Evolutionary conservation across 805 yeast genomes (phyloP).

Genomic region (Sugiyamaella marilandica): DNA sequence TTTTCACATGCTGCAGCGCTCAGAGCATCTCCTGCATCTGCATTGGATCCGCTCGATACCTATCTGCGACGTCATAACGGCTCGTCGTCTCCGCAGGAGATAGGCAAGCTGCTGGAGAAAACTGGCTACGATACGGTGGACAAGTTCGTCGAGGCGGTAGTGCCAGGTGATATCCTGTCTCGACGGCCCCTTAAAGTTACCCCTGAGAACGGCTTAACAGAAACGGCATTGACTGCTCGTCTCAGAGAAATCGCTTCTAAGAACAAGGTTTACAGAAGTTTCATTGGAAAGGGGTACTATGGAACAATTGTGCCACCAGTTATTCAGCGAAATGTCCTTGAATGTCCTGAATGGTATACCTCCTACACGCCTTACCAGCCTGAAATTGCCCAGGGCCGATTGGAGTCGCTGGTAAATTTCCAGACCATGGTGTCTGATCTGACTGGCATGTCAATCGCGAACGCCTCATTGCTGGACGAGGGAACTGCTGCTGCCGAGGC

Average conservation of each 20-base stretch:
- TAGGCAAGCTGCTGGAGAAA: slow-evolving; percentile 56
- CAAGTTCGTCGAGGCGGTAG: slow-evolving; percentile 63
- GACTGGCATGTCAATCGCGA: slow-evolving; percentile 92
- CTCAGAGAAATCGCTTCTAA: slow-evolving; percentile 65
- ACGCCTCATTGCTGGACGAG: slow-evolving; percentile 92
- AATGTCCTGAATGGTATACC: slow-evolving; percentile 97
- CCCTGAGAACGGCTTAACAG: slow-evolving; percentile 74
- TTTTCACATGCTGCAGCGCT: slow-evolving; percentile 2
- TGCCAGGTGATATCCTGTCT: slow-evolving; percentile 71
- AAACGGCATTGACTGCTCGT: slow-evolving; percentile 70
- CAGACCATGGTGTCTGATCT: slow-evolving; percentile 89
- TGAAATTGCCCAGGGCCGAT: slow-evolving; percentile 93
- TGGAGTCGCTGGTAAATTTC: slow-evolving; percentile 82
- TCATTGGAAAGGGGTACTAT: slow-evolving; percentile 92
- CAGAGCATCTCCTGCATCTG: slow-evolving; percentile 2
- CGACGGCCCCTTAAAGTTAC: slow-evolving; percentile 61
- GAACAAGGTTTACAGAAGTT: slow-evolving; percentile 67
- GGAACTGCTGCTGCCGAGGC: slow-evolving; percentile 98
- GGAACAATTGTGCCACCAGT: slow-evolving; percentile 89
- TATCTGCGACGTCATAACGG: slow-evolving; percentile 92
- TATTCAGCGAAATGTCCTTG: slow-evolving; percentile 85
- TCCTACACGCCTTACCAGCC: slow-evolving; percentile 99
- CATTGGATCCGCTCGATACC: slow-evolving; percentile 55
- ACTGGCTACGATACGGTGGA: slow-evolving; percentile 66
- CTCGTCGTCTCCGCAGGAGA: slow-evolving; percentile 57